Evolutionary conservation across 1,139 yeast genomes (phyloP).

Genomic region (Suhomyces maxii): DNA sequence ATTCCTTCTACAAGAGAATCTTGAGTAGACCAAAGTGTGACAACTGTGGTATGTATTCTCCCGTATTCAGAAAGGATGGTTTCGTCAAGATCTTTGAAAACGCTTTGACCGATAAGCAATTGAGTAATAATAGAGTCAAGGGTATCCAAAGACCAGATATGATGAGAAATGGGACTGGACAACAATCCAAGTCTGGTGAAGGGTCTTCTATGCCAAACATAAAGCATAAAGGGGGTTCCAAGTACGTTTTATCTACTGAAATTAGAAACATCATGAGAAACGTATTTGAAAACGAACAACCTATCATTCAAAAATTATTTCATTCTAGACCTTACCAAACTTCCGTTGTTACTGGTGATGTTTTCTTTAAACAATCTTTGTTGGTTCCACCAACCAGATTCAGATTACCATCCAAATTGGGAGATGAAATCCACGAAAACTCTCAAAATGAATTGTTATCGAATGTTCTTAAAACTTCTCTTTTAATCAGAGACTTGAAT

Average conservation of each 20-base stretch:
- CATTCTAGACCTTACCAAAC: constrained; percentile 69
- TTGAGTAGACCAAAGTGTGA: constrained; percentile 85
- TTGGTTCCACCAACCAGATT: constrained; percentile 97
- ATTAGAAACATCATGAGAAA: constrained; percentile 73
- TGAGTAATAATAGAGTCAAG: constrained; percentile 76
- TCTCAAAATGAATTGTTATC: constrained; percentile 87
- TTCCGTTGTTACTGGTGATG: constrained; percentile 66
- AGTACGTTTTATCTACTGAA: constrained; percentile 86
- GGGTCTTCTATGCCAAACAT: constrained; percentile 37
- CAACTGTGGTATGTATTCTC: constrained; percentile 94
- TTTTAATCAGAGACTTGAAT: constrained; percentile 83
- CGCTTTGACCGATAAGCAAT: constrained; percentile 77
- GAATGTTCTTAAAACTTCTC: constrained; percentile 73
- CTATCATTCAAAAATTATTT: constrained; percentile 62
- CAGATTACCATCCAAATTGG: constrained; percentile 93
- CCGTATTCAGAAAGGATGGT: constrained; percentile 93
- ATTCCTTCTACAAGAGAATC: constrained; percentile 71
- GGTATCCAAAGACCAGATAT: constrained; percentile 75
- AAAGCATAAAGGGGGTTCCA: constrained; percentile 67
- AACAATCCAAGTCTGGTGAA: constrained; percentile 13
- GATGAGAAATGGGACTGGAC: constrained; percentile 36
- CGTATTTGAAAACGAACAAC: constrained; percentile 72
- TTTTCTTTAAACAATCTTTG: constrained; percentile 83
- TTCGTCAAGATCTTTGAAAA: constrained; percentile 89
- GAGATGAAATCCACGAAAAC: constrained; percentile 95